Evolutionary conservation across 2,329 filamentous ascomycete species (phyloP).

Genomic region (Trichothecium roseum): DNA sequence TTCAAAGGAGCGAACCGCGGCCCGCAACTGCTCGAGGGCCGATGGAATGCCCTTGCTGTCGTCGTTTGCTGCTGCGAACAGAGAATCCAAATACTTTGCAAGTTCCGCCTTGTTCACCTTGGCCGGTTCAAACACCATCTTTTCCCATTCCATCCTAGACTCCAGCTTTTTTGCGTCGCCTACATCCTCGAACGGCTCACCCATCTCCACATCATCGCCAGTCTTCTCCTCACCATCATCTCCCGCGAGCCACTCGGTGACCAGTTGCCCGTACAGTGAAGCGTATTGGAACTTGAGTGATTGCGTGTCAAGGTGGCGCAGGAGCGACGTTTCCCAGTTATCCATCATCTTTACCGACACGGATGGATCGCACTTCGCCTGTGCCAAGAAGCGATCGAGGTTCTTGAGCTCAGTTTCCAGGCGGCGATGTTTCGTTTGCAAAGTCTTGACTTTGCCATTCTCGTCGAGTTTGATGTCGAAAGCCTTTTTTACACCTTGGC

Average conservation of each 20-base stretch:
- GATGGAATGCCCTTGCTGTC: constrained; percentile 12
- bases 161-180: constrained; percentile 29
- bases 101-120: constrained; percentile 26
- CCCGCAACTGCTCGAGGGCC: constrained; percentile 15
- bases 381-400: constrained; percentile 26
- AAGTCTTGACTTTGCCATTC: constrained; percentile 11
- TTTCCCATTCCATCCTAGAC: constrained; percentile 28
- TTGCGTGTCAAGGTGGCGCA: constrained; percentile 27
- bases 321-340: constrained; percentile 23
- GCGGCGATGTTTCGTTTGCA: constrained; percentile 12
- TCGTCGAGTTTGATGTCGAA: constrained; percentile 21
- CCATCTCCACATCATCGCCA: constrained; percentile 15
- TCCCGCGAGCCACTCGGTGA: constrained; percentile 34
- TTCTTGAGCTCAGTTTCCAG: constrained; percentile 25
- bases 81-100: constrained; percentile 23
- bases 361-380: constrained; percentile 29
- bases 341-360: constrained; percentile 21
- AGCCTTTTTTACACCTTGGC: constrained; percentile 23
- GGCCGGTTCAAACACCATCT: constrained; percentile 28
- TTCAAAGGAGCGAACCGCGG: constrained; percentile 20
- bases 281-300: constrained; percentile 33
- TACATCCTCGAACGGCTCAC: constrained; percentile 28
- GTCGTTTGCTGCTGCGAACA: constrained; percentile 24
- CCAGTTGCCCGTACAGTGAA: constrained; percentile 32
- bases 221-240: constrained; percentile 10